These are phyloP conservation scores for Bullera alba DNA, from an alignment of 768 basidiomycete species.

Conservation along the genomic window DNA sequence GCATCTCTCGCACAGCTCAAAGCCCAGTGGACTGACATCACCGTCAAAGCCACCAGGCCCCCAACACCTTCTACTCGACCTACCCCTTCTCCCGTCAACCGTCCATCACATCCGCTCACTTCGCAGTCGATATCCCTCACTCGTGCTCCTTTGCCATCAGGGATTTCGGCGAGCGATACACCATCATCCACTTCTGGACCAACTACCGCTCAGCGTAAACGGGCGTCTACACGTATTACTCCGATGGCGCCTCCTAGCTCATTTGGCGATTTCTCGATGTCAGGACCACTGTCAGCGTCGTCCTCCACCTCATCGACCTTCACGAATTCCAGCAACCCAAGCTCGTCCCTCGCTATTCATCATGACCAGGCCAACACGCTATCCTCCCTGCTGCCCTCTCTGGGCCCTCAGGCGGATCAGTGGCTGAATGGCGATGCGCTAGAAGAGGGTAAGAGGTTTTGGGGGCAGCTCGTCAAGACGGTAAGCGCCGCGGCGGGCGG, in stretches of 20 bases:
- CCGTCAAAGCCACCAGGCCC: neutral
- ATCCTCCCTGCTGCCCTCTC: constrained; percentile 1
- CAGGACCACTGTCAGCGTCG: no score
- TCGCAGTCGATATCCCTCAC: no score
- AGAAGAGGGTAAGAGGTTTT: constrained; percentile 31
- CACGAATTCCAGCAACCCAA: neutral
- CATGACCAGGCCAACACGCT: neutral
- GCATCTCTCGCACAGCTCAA: constrained; percentile 27
- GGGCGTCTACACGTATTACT: no score
- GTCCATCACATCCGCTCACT: no score
- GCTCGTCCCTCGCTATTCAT: neutral
- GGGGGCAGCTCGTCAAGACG: constrained; percentile 31
- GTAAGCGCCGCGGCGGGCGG: constrained; percentile 35
- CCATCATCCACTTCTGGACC: neutral
- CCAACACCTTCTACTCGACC: neutral
- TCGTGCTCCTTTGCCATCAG: no score
- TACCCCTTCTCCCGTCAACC: no score
- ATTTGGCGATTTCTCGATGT: neutral
- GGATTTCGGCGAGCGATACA: no score
- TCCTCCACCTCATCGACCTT: neutral
- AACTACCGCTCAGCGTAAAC: neutral
- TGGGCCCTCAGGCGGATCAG: constrained; percentile 9
- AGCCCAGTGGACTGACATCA: constrained; percentile 27
- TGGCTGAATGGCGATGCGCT: constrained; percentile 15
- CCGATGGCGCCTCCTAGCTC: no score